A percentile compares a stretch with the other conserved stretches of the same genome.
These are phyloP conservation scores for Raphanus hybrid DNA, from an alignment of 441 rosid species.

Conservation along the genomic window DNA sequence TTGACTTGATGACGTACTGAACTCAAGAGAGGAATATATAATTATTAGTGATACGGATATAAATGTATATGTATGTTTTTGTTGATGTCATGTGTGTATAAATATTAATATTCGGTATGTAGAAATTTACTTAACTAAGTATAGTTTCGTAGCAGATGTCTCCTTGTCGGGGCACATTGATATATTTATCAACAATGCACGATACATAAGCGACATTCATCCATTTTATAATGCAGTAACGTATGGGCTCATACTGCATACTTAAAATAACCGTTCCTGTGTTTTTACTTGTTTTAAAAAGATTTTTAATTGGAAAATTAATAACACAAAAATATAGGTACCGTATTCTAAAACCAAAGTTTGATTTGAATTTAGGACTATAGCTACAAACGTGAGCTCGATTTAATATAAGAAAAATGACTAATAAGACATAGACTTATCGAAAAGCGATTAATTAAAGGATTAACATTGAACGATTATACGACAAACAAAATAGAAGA, in stretches of 20 bases:
- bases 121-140: conserved; percentile 30
- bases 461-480: conserved; percentile 35
- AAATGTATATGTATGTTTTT: conserved; percentile 26
- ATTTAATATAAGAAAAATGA: conserved; percentile 18
- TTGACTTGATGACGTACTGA: conserved; percentile 20
- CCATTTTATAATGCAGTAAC: conserved; percentile 37
- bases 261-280: conserved; percentile 11
- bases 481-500: conserved; percentile 27
- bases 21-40: conserved; percentile 17
- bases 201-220: conserved; percentile 39
- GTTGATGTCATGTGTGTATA: conserved; percentile 25
- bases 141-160: conserved; percentile 42
- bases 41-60: background rate
- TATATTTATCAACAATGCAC: conserved; percentile 40
- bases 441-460: conserved; percentile 26
- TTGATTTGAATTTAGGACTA: conserved; percentile 31
- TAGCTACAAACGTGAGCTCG: conserved; percentile 17
- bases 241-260: conserved; percentile 4
- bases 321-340: conserved; percentile 7
- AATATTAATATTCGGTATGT: conserved; percentile 4
- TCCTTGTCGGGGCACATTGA: conserved; percentile 49
- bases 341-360: conserved; percentile 5
- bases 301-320: background rate
- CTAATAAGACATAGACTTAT: conserved; percentile 8
- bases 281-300: background rate